These are phyloP conservation scores for Fusarium sp. DNA, from an alignment of 2,329 filamentous ascomycete genomes.

Conservation along the genomic window DNA sequence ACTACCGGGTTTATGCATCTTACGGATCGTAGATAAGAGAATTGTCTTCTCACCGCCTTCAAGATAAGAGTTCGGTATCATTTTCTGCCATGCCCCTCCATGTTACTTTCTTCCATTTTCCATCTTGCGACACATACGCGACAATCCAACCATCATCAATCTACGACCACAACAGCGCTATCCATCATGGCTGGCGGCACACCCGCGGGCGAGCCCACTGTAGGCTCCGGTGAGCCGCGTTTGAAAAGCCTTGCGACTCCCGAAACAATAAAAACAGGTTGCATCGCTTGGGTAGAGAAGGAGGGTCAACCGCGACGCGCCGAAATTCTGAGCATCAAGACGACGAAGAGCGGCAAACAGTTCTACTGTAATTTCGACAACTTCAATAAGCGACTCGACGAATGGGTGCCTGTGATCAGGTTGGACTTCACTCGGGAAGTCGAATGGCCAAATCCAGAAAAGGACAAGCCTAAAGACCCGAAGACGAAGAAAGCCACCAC, in stretches of 20 bases:
- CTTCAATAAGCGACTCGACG: constrained; percentile 87
- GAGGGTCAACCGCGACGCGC: constrained; percentile 90
- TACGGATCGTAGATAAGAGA: constrained; percentile 37
- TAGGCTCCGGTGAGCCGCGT: constrained; percentile 67
- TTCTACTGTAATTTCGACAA: constrained; percentile 99
- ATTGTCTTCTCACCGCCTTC: constrained; percentile 40
- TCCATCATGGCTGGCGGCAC: constrained; percentile 66
- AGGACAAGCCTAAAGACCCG: constrained; percentile 77
- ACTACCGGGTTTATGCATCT: constrained; percentile 41
- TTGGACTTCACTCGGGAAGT: constrained; percentile 92
- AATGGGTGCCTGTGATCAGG: constrained; percentile 87
- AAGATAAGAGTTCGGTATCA: constrained; percentile 39
- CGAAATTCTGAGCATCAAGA: constrained; percentile 94
- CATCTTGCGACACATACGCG: constrained; percentile 17
- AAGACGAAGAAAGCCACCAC: constrained; percentile 79
- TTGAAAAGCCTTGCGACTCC: constrained; percentile 86
- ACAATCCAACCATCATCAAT: constrained; percentile 44
- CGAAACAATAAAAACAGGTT: constrained; percentile 75
- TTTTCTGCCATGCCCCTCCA: constrained; percentile 48
- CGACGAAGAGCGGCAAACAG: constrained; percentile 85
- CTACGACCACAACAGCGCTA: constrained; percentile 9
- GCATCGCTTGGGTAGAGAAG: constrained; percentile 70
- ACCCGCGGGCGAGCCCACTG: constrained; percentile 62
- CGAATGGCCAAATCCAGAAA: constrained; percentile 94
- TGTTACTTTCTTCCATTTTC: constrained; percentile 27